These are phyloP conservation scores for Petunia hybrid DNA, from an alignment of 305 asterid species.

Conservation along the genomic window DNA sequence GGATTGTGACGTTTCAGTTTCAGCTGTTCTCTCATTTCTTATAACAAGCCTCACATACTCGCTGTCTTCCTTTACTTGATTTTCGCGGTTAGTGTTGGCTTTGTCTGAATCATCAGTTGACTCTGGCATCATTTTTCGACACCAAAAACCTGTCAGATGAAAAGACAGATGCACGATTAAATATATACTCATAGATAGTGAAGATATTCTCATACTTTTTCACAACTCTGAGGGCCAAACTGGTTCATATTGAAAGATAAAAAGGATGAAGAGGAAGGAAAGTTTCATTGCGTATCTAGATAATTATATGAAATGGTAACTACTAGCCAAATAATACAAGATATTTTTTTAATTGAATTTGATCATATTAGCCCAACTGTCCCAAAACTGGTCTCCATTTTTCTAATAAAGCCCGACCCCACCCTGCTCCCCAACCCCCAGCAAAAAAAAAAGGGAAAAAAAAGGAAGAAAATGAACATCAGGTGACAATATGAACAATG, in stretches of 20 bases:
- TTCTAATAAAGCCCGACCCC: not conserved
- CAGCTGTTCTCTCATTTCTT: constrained; percentile 53
- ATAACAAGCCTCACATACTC: constrained; percentile 80
- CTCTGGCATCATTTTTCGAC: constrained; percentile 65
- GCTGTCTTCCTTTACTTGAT: constrained; percentile 61
- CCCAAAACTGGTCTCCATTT: not conserved
- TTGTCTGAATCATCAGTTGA: constrained; percentile 54
- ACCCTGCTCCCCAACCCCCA: too few species aligned
- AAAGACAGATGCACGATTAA: not conserved
- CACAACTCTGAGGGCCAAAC: not conserved
- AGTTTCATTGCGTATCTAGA: not conserved
- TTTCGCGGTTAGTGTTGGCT: constrained; percentile 41
- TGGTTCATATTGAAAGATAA: not conserved
- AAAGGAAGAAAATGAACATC: not conserved
- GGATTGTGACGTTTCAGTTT: constrained; percentile 46
- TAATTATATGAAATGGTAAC: constrained; percentile 10
- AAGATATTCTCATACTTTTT: constrained; percentile 12
- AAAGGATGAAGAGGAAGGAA: constrained; percentile 17
- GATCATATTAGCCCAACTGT: constrained; percentile 12
- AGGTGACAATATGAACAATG: not conserved
- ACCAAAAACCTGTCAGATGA: constrained; percentile 58
- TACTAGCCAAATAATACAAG: not conserved
- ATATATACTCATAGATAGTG: constrained; percentile 8
- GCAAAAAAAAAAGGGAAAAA: too few species aligned
- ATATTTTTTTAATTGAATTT: not conserved